Evolutionary conservation across 2,329 filamentous ascomycete species (phyloP).

Genomic region (Alternaria ventricosa): DNA sequence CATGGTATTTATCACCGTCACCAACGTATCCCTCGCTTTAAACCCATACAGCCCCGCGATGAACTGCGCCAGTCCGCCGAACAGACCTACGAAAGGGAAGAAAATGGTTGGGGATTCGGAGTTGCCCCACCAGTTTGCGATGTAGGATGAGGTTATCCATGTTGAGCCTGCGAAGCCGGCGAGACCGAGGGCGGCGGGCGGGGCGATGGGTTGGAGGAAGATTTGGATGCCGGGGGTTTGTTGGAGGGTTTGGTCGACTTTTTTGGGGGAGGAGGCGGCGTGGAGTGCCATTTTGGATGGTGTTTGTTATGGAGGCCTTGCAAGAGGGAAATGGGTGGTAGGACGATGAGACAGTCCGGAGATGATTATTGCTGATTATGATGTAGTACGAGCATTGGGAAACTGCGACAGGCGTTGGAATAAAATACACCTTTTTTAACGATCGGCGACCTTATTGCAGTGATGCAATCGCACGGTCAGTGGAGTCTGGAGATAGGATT

Average conservation of each 20-base stretch:
- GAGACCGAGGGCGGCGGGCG: constrained; percentile 1
- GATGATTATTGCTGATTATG: too few species aligned
- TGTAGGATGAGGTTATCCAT: constrained; percentile 1
- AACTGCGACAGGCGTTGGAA: too few species aligned
- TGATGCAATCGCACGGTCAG: neutral
- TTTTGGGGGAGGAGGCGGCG: neutral
- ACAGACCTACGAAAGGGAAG: neutral
- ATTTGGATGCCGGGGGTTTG: constrained; percentile 1
- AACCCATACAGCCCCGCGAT: neutral
- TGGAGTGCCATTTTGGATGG: neutral
- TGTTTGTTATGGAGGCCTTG: too few species aligned
- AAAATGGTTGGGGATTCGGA: neutral
- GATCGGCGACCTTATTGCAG: neutral
- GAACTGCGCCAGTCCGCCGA: neutral
- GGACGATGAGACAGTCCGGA: too few species aligned
- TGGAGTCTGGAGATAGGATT: neutral
- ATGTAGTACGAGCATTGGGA: neutral
- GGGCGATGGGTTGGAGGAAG: neutral
- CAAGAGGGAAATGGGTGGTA: too few species aligned
- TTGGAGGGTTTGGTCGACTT: neutral
- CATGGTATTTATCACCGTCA: neutral
- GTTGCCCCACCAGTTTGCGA: neutral
- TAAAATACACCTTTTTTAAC: neutral
- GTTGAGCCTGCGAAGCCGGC: neutral
- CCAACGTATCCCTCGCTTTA: neutral